Evolutionary conservation across 345 rosid genomes (phyloP), one percentile per base, ranked within the genome.

Genomic region (Eucalyptus pumila): DNA sequence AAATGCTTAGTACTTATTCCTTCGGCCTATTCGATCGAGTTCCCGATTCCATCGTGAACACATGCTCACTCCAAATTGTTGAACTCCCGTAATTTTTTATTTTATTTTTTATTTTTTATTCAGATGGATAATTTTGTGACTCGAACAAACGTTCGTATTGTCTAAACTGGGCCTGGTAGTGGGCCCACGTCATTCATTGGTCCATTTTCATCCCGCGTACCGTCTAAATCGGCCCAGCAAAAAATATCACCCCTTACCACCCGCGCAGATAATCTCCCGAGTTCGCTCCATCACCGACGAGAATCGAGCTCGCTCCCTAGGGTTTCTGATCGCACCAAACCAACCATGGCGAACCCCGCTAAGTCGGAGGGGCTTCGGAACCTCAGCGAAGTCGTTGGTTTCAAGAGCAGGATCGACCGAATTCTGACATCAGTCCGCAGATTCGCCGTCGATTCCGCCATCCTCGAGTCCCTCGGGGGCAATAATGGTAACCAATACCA

Each of bases 351-450:
- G 47, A 40, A 11, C 83, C 47, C 15, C 30, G 83, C 47, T 76
- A 40, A 37, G 47, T 21, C 47, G 15, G 47, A 76, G 83, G 47
- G 27, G 83, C 47, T 76, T 76, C 30, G 15, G 83, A 76, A 23
- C 47, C 83, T 11, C 9, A 40, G 83, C 83, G 47, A 76, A 11
- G 83, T 40, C 47, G 47, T 76, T 11, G 47, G 83, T 21, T 21
- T 76, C 83, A 76, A 76, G 83, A 76, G 47, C 96, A 49, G 93
- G 97, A 87, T 93, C 96, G 67, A 67, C 9, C 14, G 42, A 8
- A 51, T 86, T 26, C 87, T 86, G 1, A 32, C 67, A 1, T 86
- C 40, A 37, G 10, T 86, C 87, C 45, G 87, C 62, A 86, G 62
- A 30, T 86, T 52, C 87, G 62, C 45, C 17, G 87, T 86, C 42